These are phyloP conservation scores for Petunia axillaris DNA, from an alignment of 257 asterid species.

Conservation along the genomic window DNA sequence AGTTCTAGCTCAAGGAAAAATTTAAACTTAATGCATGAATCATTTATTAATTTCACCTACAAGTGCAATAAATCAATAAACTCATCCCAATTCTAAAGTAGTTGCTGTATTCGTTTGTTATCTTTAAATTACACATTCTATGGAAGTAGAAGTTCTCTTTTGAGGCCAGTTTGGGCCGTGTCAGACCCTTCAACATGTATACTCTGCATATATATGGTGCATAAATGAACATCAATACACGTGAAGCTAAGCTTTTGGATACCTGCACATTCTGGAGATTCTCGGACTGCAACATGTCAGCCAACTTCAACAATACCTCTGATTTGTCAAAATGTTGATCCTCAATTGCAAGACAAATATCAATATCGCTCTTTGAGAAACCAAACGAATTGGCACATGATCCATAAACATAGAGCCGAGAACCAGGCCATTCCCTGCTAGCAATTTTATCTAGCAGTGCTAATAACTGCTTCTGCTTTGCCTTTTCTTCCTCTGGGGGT, in stretches of 20 bases:
- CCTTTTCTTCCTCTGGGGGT: slow-evolving; percentile 89
- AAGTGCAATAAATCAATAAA: not conserved
- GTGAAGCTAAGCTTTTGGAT: not conserved
- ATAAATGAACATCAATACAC: not conserved
- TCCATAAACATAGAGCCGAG: slow-evolving; percentile 80
- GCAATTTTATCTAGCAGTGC: slow-evolving; percentile 65
- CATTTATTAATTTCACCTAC: not conserved
- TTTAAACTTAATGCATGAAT: not conserved
- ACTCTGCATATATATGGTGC: not conserved
- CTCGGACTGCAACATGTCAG: slow-evolving; percentile 68
- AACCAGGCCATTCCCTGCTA: slow-evolving; percentile 79
- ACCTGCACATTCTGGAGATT: slow-evolving; percentile 96
- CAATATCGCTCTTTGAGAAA: slow-evolving; percentile 88
- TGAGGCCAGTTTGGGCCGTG: not conserved
- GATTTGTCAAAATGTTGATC: slow-evolving; percentile 61
- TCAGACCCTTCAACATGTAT: not conserved
- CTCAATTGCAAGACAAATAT: slow-evolving; percentile 81
- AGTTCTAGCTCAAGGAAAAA: not conserved
- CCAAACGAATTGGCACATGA: slow-evolving; percentile 98
- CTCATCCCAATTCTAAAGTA: not conserved
- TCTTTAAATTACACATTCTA: not conserved
- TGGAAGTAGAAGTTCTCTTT: not conserved
- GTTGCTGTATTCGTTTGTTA: not conserved
- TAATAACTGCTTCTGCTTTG: slow-evolving; percentile 77
- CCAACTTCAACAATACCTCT: slow-evolving; percentile 78